phyloP scores from a whole-genome alignment of 1,284 basidiomycete species.

The Vanrija pseudolonga region DNA sequence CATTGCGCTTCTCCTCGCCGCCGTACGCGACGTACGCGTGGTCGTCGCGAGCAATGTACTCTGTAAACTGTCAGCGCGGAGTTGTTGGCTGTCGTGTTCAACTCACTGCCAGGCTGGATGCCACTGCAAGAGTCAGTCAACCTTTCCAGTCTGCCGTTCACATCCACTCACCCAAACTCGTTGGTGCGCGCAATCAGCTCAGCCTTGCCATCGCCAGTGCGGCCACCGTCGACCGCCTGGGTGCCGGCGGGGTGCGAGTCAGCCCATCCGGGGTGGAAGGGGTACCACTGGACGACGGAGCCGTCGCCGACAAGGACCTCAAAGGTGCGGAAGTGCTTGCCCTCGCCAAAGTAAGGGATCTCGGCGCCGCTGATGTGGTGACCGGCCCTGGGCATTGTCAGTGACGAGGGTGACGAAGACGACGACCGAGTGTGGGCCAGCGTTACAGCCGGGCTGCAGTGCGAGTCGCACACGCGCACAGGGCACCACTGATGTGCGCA shows the following conservation, averaged over 20 bases:
- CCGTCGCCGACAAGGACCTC: constrained; percentile 46
- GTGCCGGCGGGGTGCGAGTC: constrained; percentile 30
- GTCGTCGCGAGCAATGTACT: constrained; percentile 40
- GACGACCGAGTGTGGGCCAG: background rate
- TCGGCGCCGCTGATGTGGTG: constrained; percentile 38
- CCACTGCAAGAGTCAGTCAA: constrained; percentile 19
- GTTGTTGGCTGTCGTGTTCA: background rate
- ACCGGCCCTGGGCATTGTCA: constrained; percentile 25
- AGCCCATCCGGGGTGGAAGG: constrained; percentile 32
- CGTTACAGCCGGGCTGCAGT: too few relatives aligned
- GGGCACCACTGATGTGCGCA: too few relatives aligned
- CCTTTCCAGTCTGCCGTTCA: background rate
- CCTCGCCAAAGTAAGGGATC: constrained; percentile 41
- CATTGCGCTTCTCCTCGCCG: constrained; percentile 42
- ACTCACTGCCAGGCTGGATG: constrained; percentile 43
- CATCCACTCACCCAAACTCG: constrained; percentile 31
- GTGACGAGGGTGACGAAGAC: background rate
- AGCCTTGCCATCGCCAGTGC: constrained; percentile 36
- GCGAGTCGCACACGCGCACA: too few relatives aligned
- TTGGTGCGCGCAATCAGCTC: constrained; percentile 40
- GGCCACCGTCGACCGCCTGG: constrained; percentile 46
- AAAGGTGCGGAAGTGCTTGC: constrained; percentile 27
- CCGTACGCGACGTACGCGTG: constrained; percentile 45
- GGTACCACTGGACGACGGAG: constrained; percentile 41
- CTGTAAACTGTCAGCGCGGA: constrained; percentile 15